Evolutionary conservation across 2,329 filamentous ascomycete species (phyloP).

Genomic region (Venturia asperata): DNA sequence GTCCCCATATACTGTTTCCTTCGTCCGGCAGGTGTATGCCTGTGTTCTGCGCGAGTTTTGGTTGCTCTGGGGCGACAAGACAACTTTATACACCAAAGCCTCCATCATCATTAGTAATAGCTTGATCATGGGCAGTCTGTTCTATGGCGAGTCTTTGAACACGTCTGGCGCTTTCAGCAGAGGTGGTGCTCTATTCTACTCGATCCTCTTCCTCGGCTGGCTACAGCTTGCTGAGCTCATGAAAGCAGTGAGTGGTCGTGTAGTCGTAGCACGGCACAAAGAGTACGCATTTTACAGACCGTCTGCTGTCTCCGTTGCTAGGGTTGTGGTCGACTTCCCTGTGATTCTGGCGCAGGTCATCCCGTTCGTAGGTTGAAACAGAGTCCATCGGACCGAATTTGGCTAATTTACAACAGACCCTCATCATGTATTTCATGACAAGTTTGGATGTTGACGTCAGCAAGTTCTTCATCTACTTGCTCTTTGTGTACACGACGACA

Average conservation of each 20-base stretch:
- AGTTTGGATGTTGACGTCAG: constrained; percentile 40
- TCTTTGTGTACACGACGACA: constrained; percentile 38
- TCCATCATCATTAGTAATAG: constrained; percentile 57
- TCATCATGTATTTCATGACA: constrained; percentile 47
- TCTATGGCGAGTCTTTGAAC: constrained; percentile 17
- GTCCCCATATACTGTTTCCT: constrained; percentile 70
- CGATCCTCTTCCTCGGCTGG: constrained; percentile 59
- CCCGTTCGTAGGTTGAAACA: constrained; percentile 41
- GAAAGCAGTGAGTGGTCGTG: constrained; percentile 65
- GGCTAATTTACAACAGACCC: constrained; percentile 27
- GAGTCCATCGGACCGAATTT: constrained; percentile 20
- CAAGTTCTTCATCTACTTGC: constrained; percentile 42
- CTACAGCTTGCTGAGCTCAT: constrained; percentile 72
- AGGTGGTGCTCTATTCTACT: constrained; percentile 59
- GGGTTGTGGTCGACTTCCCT: constrained; percentile 37
- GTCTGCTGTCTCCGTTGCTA: constrained; percentile 43
- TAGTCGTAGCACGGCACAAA: constrained; percentile 60
- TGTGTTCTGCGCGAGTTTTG: constrained; percentile 68
- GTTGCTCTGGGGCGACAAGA: constrained; percentile 68
- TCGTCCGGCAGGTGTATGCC: constrained; percentile 62
- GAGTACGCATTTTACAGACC: constrained; percentile 66
- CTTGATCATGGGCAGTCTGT: constrained; percentile 19
- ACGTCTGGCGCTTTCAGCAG: constrained; percentile 57
- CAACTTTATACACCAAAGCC: constrained; percentile 68
- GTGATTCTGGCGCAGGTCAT: constrained; percentile 38